A percentile compares a stretch with the other conserved stretches of the same genome.
phyloP scores from a whole-genome alignment of 2,329 filamentous ascomycete genomes.

The Venturiaceae sp. region DNA sequence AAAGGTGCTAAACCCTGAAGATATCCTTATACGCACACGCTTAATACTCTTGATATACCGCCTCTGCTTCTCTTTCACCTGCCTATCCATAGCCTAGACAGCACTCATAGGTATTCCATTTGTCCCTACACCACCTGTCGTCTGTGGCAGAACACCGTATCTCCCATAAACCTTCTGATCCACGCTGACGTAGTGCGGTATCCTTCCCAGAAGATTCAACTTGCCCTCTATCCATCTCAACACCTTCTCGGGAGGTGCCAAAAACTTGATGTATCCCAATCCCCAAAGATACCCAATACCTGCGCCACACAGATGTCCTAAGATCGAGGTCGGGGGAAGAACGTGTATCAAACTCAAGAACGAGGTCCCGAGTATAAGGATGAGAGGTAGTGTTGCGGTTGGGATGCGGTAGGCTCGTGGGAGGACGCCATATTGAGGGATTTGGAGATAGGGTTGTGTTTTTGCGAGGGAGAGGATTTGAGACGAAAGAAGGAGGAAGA shows the following conservation, averaged over 20 bases:
- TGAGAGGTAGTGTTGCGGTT: constrained; percentile 84
- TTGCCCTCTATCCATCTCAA: constrained; percentile 84
- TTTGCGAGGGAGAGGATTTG: constrained; percentile 82
- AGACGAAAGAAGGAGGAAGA: constrained; percentile 75
- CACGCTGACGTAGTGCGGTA: constrained; percentile 88
- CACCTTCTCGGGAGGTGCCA: constrained; percentile 81
- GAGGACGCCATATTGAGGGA: constrained; percentile 4
- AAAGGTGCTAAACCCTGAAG: background rate
- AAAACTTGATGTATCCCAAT: constrained; percentile 77
- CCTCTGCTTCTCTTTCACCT: background rate
- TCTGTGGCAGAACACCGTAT: constrained; percentile 69
- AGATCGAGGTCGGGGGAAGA: constrained; percentile 69
- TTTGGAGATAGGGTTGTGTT: constrained; percentile 64
- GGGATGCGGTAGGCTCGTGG: constrained; percentile 56
- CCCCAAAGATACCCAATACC: constrained; percentile 78
- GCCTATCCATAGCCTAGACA: background rate
- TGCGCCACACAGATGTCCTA: constrained; percentile 82
- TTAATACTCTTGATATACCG: background rate
- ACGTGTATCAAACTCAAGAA: constrained; percentile 40
- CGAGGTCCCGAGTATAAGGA: constrained; percentile 62
- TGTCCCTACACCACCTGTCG: background rate
- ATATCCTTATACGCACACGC: background rate
- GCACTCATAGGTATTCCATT: background rate
- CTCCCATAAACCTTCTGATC: constrained; percentile 94
- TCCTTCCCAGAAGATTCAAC: constrained; percentile 69